Evolutionary conservation across 108 stramenopile species (phyloP), one percentile per base, ranked within the genome.

Genomic region (Stephanodiscus minutulus): DNA sequence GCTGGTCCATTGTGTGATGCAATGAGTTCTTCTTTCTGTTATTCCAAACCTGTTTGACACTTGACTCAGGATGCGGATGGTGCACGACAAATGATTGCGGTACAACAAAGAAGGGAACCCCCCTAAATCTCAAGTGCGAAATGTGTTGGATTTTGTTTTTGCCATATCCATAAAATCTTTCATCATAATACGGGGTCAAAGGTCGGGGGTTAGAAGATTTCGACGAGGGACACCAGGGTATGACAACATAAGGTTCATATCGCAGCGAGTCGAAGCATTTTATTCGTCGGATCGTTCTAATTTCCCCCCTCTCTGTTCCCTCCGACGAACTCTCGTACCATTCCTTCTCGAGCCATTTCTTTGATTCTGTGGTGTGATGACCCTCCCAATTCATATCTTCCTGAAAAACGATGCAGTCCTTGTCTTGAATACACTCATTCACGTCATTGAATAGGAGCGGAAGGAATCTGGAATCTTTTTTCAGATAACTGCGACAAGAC

Each of bases 121-220:
- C 85, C 48, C 69, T 58, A 41, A 77, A 80, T 21, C 94, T 84
- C 21, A 95, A 66, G 67, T 92, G 91, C 1, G 87, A 84, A 37
- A 95, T 76, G 66, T 88, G 78, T 61, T 90, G 81, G 66, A 96
- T 93, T 61, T 96, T 96, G 77, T 96, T 96, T 68, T 96, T 96
- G 35, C 95, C 95, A 66, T 96, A 96, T 9, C 92, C 87, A 60
- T 83, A 72, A 61, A 96, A 96, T 54, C 95, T 77, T 70, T 96
- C 95, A 62, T 96, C 95, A 71, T 93, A 96, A 66, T 92, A 91
- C 5, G 87, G 88, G 9, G 89, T 68, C 28, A 83, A 25, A 44
- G 80, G 72, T 33, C 53, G 55, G 11, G 69, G 75, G 21, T 69
- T 62, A 11, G 61, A 47, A 0, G 50, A 43, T 61, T 49, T 31